A percentile compares a stretch with the other conserved stretches of the same genome.
phyloP scores from a whole-genome alignment of 2,329 filamentous ascomycete species.

The Phialocephala sp. region DNA sequence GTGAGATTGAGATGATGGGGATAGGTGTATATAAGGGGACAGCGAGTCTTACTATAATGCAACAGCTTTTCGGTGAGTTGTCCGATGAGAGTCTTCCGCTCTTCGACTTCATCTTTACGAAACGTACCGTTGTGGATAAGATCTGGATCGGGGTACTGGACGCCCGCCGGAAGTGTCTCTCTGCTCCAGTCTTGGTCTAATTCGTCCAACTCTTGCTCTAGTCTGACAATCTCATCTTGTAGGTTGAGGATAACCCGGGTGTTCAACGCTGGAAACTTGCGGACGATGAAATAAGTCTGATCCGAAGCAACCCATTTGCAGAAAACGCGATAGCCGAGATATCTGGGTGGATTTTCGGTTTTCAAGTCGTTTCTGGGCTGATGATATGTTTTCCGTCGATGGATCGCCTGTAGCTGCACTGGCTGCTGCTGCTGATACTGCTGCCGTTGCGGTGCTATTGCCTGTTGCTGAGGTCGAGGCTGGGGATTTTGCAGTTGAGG shows the following conservation, averaged over 20 bases:
- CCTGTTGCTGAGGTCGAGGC: too few relatives aligned
- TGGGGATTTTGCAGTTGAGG: too few relatives aligned
- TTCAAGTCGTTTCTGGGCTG: too few relatives aligned
- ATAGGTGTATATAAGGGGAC: too few relatives aligned
- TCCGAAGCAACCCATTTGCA: constrained; percentile 18
- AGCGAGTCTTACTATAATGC: constrained; percentile 2
- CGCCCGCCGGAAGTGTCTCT: background rate
- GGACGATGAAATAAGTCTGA: constrained; percentile 19
- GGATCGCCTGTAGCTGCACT: too few relatives aligned
- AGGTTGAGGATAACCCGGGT: constrained; percentile 17
- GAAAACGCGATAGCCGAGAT: constrained; percentile 9
- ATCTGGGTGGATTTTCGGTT: background rate
- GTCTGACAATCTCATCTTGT: constrained; percentile 18
- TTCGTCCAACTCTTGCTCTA: constrained; percentile 14
- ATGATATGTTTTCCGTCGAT: too few relatives aligned
- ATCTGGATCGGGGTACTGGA: background rate
- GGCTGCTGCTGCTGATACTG: too few relatives aligned
- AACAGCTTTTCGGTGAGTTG: background rate
- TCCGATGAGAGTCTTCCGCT: background rate
- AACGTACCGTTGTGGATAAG: constrained; percentile 19
- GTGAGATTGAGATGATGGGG: too few relatives aligned
- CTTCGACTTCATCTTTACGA: constrained; percentile 6
- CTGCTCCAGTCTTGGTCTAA: constrained; percentile 2
- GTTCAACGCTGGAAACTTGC: constrained; percentile 15
- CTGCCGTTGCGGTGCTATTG: too few relatives aligned